Evolutionary conservation across 306 rosid species (phyloP).

Genomic region (Amphicarpaea edgeworthii): DNA sequence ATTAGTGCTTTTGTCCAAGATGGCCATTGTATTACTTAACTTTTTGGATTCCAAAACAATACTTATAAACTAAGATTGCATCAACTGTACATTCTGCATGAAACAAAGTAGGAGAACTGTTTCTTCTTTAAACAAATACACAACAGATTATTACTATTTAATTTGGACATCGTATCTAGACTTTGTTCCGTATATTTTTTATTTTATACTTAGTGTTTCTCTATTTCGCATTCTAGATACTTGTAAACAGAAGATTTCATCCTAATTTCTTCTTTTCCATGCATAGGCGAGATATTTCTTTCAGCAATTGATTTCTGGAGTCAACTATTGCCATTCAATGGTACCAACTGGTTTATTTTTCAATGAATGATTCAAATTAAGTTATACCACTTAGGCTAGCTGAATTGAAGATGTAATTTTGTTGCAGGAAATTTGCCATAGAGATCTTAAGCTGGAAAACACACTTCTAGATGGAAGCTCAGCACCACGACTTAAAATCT

Average conservation of each 20-base stretch:
- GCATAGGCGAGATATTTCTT: constrained; percentile 89
- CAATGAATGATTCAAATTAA: neutral
- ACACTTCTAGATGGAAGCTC: constrained; percentile 96
- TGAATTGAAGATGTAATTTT: constrained; percentile 25
- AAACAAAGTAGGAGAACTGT: neutral
- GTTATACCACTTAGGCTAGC: neutral
- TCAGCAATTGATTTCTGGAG: constrained; percentile 96
- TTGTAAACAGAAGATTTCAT: neutral
- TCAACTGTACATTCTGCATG: constrained; percentile 31
- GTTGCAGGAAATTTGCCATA: constrained; percentile 92
- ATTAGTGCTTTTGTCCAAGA: constrained; percentile 46
- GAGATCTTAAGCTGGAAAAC: constrained; percentile 98
- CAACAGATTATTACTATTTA: neutral
- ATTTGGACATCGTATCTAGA: neutral
- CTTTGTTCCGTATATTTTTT: neutral
- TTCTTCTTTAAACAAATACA: no score
- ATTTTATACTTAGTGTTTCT: constrained; percentile 8
- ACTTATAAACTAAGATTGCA: neutral
- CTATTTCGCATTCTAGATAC: constrained; percentile 31
- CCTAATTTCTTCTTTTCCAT: constrained; percentile 32
- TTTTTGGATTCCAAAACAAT: constrained; percentile 40
- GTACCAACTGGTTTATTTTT: constrained; percentile 45
- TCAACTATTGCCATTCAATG: constrained; percentile 95
- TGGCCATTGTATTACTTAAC: constrained; percentile 43
- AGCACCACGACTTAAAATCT: constrained; percentile 90